These are phyloP conservation scores for Tulasnella sp. DNA, from an alignment of 768 basidiomycete genomes.

Conservation along the genomic window DNA sequence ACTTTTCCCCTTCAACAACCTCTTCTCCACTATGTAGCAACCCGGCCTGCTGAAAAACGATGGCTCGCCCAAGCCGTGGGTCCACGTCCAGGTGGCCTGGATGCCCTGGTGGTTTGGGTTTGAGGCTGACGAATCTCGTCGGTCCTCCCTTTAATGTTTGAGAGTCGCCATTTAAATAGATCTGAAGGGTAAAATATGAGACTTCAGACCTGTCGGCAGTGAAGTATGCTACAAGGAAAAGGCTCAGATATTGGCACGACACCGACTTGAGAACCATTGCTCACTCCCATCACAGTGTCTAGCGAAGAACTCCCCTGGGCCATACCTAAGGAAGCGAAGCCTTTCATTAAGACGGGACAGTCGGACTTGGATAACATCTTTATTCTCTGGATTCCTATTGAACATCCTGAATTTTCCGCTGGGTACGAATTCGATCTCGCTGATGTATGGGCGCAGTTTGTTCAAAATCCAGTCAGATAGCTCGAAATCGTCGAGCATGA, in stretches of 20 bases:
- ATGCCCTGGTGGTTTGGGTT: neutral
- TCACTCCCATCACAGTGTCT: slow-evolving; percentile 14
- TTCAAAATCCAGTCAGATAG: slow-evolving; percentile 21
- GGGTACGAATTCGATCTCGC: slow-evolving; percentile 1
- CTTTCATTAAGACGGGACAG: slow-evolving; percentile 17
- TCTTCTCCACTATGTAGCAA: slow-evolving; percentile 20
- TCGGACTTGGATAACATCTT: neutral
- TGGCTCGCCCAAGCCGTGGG: slow-evolving; percentile 15
- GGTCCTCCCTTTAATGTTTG: slow-evolving; percentile 20
- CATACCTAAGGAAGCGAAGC: slow-evolving; percentile 21
- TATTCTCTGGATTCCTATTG: neutral
- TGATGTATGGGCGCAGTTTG: slow-evolving; percentile 17
- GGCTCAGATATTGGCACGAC: neutral
- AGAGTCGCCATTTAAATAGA: slow-evolving; percentile 20
- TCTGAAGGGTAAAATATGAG: slow-evolving; percentile 22
- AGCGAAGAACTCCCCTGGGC: slow-evolving; percentile 21
- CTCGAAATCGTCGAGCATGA: slow-evolving; percentile 19
- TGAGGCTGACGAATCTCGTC: slow-evolving; percentile 10
- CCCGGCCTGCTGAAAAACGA: slow-evolving; percentile 20
- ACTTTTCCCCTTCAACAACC: slow-evolving; percentile 17
- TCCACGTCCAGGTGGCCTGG: slow-evolving; percentile 19
- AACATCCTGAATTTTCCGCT: neutral
- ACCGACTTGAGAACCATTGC: neutral
- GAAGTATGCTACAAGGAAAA: neutral
- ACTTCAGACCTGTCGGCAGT: slow-evolving; percentile 18